These are phyloP conservation scores for Phytophthora cajani DNA, from an alignment of 352 stramenopile genomes.

Conservation along the genomic window DNA sequence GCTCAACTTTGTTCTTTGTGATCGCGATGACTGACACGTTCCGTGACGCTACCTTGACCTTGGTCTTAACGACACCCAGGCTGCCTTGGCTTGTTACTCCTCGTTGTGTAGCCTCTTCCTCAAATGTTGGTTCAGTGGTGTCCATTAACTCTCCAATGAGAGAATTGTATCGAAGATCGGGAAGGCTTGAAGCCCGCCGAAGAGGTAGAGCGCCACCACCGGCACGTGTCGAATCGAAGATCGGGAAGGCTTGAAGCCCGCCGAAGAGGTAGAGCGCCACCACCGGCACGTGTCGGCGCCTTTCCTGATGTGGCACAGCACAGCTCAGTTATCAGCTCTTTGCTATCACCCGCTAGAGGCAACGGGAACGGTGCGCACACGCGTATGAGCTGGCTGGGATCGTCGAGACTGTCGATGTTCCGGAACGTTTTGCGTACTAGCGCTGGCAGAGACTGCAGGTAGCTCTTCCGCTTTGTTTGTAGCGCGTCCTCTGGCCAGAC, in stretches of 20 bases:
- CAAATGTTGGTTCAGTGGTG: background rate
- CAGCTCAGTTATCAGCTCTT: background rate
- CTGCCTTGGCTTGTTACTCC: background rate
- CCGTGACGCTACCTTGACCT: background rate
- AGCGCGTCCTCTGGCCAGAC: background rate
- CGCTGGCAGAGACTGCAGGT: background rate
- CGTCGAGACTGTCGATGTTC: background rate
- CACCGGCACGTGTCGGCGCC: background rate
- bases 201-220: background rate
- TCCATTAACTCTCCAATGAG: background rate
- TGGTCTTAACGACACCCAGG: background rate
- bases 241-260: background rate
- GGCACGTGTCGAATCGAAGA: background rate
- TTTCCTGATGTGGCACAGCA: background rate
- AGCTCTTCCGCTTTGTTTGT: background rate
- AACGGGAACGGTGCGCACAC: background rate
- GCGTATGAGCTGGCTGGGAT: background rate
- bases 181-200: background rate
- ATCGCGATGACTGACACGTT: background rate
- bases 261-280: background rate
- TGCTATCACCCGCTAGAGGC: background rate
- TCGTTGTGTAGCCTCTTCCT: background rate
- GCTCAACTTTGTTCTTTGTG: background rate
- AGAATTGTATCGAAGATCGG: background rate
- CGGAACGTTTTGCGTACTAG: background rate